Base-by-base conservation (phyloP, 2,329 filamentous ascomycete genomes). In the Cryphonectria parasitica region DNA sequence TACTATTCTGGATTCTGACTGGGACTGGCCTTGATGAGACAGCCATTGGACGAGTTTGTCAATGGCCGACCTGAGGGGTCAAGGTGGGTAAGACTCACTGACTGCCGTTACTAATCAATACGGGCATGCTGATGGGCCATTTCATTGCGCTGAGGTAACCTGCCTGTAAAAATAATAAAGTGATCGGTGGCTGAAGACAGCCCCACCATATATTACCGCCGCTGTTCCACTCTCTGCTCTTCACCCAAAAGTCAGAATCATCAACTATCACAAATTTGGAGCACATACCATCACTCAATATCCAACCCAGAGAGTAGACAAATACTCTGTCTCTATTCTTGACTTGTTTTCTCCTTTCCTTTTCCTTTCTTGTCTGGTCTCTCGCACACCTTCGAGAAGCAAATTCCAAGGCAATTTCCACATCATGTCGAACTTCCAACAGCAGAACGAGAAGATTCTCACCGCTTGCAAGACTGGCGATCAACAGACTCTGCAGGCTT, bases 381-480 rank as follows among this genome's bases (percentile, higher is more conserved):
- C n/a, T 10, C 25, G 15, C 13, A 58, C 15, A 13, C 25, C 3
- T 34, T 25, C n/a, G 5, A 4, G 2, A 11, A 17, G 11, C 8
- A 5, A 3, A 28, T 31, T 58, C 28, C 25, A 58, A 34, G 28
- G 5, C 17, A 60, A 6, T 19, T 19, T 34, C 56, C 22, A 22
- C 15, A 60, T 60, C 31, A 60, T 60, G 56, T 17, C 56, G 5
- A 19, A 60, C n/a, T 15, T 60, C 2, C 17, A 60, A 60, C 28
- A 60, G 7, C 56, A 60, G 17, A 60, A 36, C 28, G 31, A 60
- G 28, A 60, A 8, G 19, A 63, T 63, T 28, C n/a, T 63, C 11
- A n/a, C 36, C 36, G 60, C 60, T 17, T 63, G 60, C 60, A 63
- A n/a, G 60, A 25, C 22, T 43, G 60, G 60, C 15, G 60, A 63